Evolutionary conservation across 1,284 basidiomycete genomes (phyloP).

Genomic region (Ustilago lituana): DNA sequence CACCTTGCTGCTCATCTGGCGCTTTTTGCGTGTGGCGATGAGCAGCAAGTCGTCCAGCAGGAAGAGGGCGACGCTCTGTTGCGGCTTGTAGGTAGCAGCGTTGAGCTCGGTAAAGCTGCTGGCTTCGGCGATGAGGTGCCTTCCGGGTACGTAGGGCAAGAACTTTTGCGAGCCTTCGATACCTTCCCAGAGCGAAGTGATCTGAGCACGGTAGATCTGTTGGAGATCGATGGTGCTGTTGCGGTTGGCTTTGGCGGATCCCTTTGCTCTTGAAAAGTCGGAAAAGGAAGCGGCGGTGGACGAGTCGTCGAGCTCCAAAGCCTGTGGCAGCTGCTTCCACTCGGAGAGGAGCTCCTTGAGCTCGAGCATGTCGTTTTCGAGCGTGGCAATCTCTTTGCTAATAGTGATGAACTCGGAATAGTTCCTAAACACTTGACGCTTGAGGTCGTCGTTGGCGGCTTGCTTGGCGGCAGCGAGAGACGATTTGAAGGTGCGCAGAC

Average conservation of each 20-base stretch:
- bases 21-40: conserved; percentile 75
- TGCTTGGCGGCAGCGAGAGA: conserved; percentile 45
- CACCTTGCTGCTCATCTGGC: conserved; percentile 70
- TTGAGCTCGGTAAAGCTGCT: conserved; percentile 87
- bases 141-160: conserved; percentile 84
- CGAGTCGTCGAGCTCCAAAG: conserved; percentile 58
- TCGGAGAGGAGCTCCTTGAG: conserved; percentile 92
- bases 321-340: conserved; percentile 73
- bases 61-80: conserved; percentile 86
- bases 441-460: conserved; percentile 58
- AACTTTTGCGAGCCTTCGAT: conserved; percentile 98
- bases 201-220: conserved; percentile 90
- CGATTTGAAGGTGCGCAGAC: conserved; percentile 45
- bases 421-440: conserved; percentile 66
- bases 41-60: conserved; percentile 90
- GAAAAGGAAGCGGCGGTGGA: conserved; percentile 12
- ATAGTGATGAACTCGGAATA: conserved; percentile 96
- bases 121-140: conserved; percentile 88
- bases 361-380: conserved; percentile 98
- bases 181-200: conserved; percentile 86
- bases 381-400: conserved; percentile 92
- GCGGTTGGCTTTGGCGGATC: conserved; percentile 22
- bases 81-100: conserved; percentile 92
- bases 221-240: conserved; percentile 75
- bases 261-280: conserved; percentile 15